Base-by-base conservation (phyloP, 1,284 basidiomycete species). In the Meripilus lineatus region DNA sequence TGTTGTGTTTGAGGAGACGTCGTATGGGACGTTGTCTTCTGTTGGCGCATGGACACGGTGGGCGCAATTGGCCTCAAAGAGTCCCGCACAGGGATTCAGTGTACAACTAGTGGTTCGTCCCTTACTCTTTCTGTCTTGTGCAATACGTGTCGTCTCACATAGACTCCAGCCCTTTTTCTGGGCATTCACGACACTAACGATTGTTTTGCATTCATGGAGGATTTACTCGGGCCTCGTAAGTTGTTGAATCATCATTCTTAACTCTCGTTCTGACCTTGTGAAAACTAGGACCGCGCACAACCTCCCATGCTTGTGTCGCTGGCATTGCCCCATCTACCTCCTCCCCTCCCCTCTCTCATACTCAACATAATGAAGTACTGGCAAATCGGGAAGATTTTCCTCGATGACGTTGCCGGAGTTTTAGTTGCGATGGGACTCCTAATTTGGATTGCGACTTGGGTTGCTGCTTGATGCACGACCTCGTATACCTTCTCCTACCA, bases 141-240 rank as follows among this genome's bases (percentile, higher is more conserved):
- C 21, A 36, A 32, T 37, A 39, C 38, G 45, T 8, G 32, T 44
- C 49, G 32, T 48, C 38, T 38, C 37, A 54, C 24, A 11, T 38
- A 7, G 3, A 18, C 24, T 42, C 8, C 50, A 89, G 85, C 79
- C 83, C 1, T 87, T 89, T 67, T 85, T 89, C 61, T 86, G 81
- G 79, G 81, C 76, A 14, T 88, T 89, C 51, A 75, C 77, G 32
- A 82, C 85, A 1, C 57, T 89, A 3, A 75, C 88, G 50, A 68
- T 88, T 15, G 69, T 71, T 11, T 55, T 89, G 38, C 84, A 88
- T 52, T 85, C 85, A 13, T 58, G 81, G 52, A 76, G 80, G 44
- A 77, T 89, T 62, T 79, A 84, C 55, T 74, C 71, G 14, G 77
- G 78, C 50, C 72, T 81, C 45, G 85, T 87, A 55, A 56, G 84